Evolutionary conservation across 1,139 yeast species (phyloP).

Genomic region (Pichia sp.): DNA sequence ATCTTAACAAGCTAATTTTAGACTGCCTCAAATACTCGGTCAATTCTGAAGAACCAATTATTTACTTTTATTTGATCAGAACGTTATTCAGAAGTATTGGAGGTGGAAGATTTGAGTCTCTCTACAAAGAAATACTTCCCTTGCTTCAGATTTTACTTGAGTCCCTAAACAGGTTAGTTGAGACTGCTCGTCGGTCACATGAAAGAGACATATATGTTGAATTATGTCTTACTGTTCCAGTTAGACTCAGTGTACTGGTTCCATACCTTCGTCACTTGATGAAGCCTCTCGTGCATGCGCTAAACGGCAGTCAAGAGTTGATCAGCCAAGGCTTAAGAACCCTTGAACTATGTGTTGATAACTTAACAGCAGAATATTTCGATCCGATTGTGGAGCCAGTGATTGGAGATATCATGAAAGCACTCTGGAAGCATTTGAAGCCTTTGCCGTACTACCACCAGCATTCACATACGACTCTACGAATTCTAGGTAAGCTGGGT

Average conservation of each 20-base stretch:
- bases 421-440: constrained; percentile 83
- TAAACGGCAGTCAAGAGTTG: constrained; percentile 85
- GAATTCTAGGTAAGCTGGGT: constrained; percentile 91
- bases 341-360: constrained; percentile 93
- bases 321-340: constrained; percentile 93
- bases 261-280: constrained; percentile 86
- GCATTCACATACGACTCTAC: constrained; percentile 89
- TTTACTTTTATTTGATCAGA: constrained; percentile 81
- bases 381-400: constrained; percentile 97
- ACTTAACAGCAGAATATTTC: constrained; percentile 90
- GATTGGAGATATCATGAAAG: constrained; percentile 86
- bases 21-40: constrained; percentile 77
- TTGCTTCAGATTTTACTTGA: constrained; percentile 80
- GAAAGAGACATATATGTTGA: constrained; percentile 94
- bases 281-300: constrained; percentile 84
- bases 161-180: constrained; percentile 73
- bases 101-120: constrained; percentile 89
- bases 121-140: constrained; percentile 91
- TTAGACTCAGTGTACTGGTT: constrained; percentile 81
- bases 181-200: constrained; percentile 78
- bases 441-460: constrained; percentile 93
- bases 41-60: constrained; percentile 85
- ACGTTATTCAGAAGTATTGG: constrained; percentile 91
- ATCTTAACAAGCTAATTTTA: constrained; percentile 72
- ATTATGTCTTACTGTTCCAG: constrained; percentile 92